Evolutionary conservation across 306 rosid genomes (phyloP).

Genomic region (Aeschynomene evenia): DNA sequence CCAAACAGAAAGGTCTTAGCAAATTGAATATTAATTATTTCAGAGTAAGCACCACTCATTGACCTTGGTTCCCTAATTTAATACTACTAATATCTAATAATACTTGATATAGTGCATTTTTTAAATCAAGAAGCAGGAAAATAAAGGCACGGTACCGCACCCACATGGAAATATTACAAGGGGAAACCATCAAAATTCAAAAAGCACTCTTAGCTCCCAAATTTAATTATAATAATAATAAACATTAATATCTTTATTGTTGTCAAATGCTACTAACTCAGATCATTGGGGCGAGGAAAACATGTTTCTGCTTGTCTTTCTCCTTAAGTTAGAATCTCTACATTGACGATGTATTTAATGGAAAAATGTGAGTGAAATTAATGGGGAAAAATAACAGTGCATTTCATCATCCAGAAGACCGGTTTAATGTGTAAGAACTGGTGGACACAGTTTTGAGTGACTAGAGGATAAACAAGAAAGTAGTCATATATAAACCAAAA

Average conservation of each 20-base stretch:
- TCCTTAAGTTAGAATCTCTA: conserved; percentile 60
- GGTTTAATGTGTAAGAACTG: conserved; percentile 35
- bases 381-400: conserved; percentile 27
- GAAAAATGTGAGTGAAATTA: conserved; percentile 1
- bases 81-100: no score
- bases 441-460: conserved; percentile 45
- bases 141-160: conserved; percentile 43
- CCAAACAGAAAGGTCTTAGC: conserved; percentile 40
- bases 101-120: neutral
- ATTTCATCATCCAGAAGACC: conserved; percentile 81
- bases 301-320: conserved; percentile 82
- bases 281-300: conserved; percentile 52
- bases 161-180: conserved; percentile 63
- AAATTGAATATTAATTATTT: conserved; percentile 45
- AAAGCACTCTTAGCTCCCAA: conserved; percentile 53
- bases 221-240: no score
- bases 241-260: conserved; percentile 45
- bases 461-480: conserved; percentile 49
- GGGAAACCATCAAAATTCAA: conserved; percentile 70
- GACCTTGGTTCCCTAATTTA: conserved; percentile 63
- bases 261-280: conserved; percentile 50
- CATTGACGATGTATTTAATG: conserved; percentile 47
- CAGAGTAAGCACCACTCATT: conserved; percentile 61
- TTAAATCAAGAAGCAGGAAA: conserved; percentile 42
- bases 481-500: neutral